Percentiles rank a stretch among this genome's conserved stretches.
phyloP scores from a whole-genome alignment of 1,284 basidiomycete genomes.

The Tetrapyrgos nigripes region DNA sequence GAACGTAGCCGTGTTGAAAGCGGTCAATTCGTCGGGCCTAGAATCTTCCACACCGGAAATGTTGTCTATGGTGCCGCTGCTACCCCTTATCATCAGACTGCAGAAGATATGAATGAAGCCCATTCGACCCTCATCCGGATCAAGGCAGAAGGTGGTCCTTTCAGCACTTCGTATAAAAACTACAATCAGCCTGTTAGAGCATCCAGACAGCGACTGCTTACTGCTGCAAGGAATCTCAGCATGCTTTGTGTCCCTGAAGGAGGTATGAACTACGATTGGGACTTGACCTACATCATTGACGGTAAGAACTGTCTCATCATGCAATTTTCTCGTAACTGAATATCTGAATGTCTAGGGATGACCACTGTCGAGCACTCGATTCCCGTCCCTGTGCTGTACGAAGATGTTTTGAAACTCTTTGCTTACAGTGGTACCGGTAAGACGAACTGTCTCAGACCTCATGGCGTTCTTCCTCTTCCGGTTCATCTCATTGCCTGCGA shows the following conservation, averaged over 20 bases:
- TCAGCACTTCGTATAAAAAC: constrained; percentile 78
- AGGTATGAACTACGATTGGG: constrained; percentile 81
- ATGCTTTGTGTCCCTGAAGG: constrained; percentile 81
- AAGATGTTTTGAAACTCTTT: constrained; percentile 67
- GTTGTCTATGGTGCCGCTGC: constrained; percentile 69
- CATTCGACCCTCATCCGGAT: constrained; percentile 67
- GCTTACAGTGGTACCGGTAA: constrained; percentile 69
- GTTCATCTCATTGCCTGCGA: too few species aligned
- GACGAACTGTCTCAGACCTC: too few species aligned
- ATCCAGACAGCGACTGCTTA: constrained; percentile 68
- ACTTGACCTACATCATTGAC: constrained; percentile 75
- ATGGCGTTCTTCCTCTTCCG: too few species aligned
- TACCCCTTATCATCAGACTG: constrained; percentile 60
- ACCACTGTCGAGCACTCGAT: constrained; percentile 76
- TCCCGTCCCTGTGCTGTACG: constrained; percentile 67
- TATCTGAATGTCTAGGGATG: constrained; percentile 77
- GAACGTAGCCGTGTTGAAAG: constrained; percentile 72
- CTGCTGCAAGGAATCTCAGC: constrained; percentile 62
- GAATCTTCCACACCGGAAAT: constrained; percentile 72
- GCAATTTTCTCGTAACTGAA: too few species aligned
- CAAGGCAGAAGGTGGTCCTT: constrained; percentile 72
- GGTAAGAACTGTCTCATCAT: constrained; percentile 52
- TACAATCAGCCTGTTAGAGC: constrained; percentile 77
- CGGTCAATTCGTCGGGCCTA: constrained; percentile 69
- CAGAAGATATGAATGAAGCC: constrained; percentile 67